Evolutionary conservation across 345 rosid genomes (phyloP).

Genomic region (Citrus unshiu): DNA sequence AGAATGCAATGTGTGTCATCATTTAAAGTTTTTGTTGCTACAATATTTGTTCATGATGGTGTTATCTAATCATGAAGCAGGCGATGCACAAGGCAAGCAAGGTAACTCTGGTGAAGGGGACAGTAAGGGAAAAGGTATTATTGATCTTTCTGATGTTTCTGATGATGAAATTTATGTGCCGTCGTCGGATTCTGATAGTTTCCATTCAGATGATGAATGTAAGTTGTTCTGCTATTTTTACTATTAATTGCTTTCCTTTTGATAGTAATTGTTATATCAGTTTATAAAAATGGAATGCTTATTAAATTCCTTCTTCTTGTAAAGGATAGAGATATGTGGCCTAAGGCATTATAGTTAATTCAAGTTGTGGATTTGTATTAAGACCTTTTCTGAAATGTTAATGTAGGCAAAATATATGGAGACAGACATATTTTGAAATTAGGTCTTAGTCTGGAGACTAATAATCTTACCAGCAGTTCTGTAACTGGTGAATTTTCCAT

Average conservation of each 20-base stretch:
- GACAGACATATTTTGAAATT: not conserved
- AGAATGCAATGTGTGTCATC: not conserved
- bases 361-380: not conserved
- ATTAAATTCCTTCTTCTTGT: not conserved
- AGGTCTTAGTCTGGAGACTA: conserved; percentile 10
- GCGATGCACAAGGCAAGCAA: conserved; percentile 2
- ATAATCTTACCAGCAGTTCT: not conserved
- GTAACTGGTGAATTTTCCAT: not conserved
- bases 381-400: not conserved
- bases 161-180: conserved; percentile 14
- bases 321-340: not conserved
- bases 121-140: not conserved
- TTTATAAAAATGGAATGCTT: not conserved
- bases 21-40: not conserved
- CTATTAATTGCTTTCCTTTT: not conserved
- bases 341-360: not conserved
- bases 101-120: conserved; percentile 14
- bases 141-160: conserved; percentile 15
- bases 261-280: not conserved
- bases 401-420: conserved; percentile 20
- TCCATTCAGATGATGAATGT: not conserved
- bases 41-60: not conserved
- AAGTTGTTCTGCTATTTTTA: not conserved
- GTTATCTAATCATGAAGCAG: conserved; percentile 10
- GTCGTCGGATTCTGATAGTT: conserved; percentile 29